Evolutionary conservation across 768 basidiomycete genomes (phyloP), one percentile per base, ranked within the genome.

Genomic region (Chalciporus sphaerocephalus): DNA sequence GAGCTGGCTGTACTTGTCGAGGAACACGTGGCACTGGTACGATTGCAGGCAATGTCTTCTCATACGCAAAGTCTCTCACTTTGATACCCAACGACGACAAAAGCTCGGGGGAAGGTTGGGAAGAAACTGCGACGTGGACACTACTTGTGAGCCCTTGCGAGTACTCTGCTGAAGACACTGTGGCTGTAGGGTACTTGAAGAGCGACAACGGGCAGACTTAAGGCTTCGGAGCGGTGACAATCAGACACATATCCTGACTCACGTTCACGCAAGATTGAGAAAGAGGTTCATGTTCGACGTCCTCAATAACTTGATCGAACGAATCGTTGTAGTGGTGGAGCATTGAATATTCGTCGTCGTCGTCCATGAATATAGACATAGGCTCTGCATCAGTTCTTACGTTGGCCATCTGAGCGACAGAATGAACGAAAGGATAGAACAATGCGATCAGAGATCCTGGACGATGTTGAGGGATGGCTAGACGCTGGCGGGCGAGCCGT

Each of bases 1-100:
- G 48, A 41, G 65, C 55, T 47, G 76, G 76, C 52, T 75, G 79
- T 16, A 74, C 63, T 57, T 78, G 81, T 17, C 74, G 72, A 1
- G 70, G 71, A 11, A 66, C 58, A 16, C 71, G 71, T 15, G 69
- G 73, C 20, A 78, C 74, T 2, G 81, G 71, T 23, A 67, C 69
- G 32, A 87, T 73, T 8, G 81, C 79, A 2, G 84, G 82, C 37
- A 86, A 66, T 21, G 68, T 79, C 65, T 73, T 81, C 62, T 85
- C 82, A 66, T 80, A 83, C 13, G 78, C 83, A 71, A 82, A 87
- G 66, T 87, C 75, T 57, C 73, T 69, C 41, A 76, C 70, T 65
- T 64, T 69, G 63, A 76, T 64, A 34, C 70, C 71, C 20, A 66
- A 46, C 40, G 58, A 53, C 21, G 55, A 48, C 39, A 73, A 51